phyloP scores from a whole-genome alignment of 148 eudicot genomes.

The Rhododendron ferrugineum region DNA sequence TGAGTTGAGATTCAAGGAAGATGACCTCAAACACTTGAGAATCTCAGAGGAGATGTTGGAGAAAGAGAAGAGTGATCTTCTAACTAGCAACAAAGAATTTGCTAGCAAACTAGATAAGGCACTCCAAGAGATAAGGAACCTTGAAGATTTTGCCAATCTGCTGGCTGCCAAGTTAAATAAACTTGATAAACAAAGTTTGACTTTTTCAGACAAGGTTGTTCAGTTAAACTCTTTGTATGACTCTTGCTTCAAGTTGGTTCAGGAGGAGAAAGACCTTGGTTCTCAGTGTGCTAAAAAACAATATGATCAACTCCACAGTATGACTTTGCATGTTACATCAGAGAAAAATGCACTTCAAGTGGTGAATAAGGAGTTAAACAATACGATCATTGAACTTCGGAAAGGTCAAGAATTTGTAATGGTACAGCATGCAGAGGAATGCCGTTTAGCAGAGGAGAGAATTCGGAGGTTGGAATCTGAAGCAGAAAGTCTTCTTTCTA shows the following conservation, averaged over 20 bases:
- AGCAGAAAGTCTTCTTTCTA: conserved; percentile 45
- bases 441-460: conserved; percentile 72
- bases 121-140: conserved; percentile 54
- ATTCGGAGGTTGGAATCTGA: conserved; percentile 61
- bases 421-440: conserved; percentile 90
- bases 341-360: conserved; percentile 56
- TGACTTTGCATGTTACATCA: conserved; percentile 37
- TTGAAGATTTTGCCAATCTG: conserved; percentile 47
- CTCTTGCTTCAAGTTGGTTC: conserved; percentile 38
- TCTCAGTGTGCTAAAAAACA: conserved; percentile 42
- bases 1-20: conserved; percentile 56
- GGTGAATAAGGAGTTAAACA: conserved; percentile 47
- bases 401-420: conserved; percentile 59
- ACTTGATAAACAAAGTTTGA: conserved; percentile 60
- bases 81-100: conserved; percentile 41
- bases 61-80: conserved; percentile 55
- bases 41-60: conserved; percentile 43
- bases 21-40: conserved; percentile 42
- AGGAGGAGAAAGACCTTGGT: conserved; percentile 50
- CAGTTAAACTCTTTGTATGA: conserved; percentile 48
- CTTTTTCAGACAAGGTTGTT: conserved; percentile 46
- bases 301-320: conserved; percentile 50
- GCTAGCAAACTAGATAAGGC: conserved; percentile 46
- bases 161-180: conserved; percentile 47
- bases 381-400: conserved; percentile 61